A percentile compares a stretch with the other conserved stretches of the same genome.
Conservation (phyloP, 306 rosid species). For the Chamaecrista fasciculata region DNA sequence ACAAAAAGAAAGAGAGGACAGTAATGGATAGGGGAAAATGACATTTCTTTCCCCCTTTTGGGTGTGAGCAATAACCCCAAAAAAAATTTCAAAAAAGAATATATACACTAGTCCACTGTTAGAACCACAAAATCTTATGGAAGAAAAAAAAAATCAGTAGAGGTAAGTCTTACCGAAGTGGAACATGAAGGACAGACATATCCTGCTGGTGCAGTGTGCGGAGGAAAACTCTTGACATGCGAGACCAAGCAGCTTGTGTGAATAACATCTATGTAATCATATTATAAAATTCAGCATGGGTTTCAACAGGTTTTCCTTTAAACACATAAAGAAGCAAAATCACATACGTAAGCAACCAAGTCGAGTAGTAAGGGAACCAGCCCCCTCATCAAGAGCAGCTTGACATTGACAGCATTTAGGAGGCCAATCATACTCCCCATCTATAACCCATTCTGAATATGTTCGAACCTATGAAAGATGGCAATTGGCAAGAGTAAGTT, state of each 20-base stretch:
- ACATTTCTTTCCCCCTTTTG: not conserved
- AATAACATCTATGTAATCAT: slow-evolving; percentile 58
- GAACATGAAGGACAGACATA: slow-evolving; percentile 92
- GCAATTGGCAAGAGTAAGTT: slow-evolving; percentile 34
- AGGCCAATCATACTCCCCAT: slow-evolving; percentile 98
- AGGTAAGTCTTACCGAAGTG: slow-evolving; percentile 60
- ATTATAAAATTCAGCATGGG: slow-evolving; percentile 22
- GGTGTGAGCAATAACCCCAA: no score
- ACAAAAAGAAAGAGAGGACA: not conserved
- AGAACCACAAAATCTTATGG: no score
- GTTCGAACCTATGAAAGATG: slow-evolving; percentile 65
- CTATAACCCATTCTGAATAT: slow-evolving; percentile 97
- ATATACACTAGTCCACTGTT: not conserved
- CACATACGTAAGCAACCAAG: slow-evolving; percentile 97
- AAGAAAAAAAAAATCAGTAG: slow-evolving; percentile 25
- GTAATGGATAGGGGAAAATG: not conserved
- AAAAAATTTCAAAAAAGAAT: slow-evolving; percentile 4
- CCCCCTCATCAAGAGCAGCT: slow-evolving; percentile 63
- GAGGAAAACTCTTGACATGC: slow-evolving; percentile 91
- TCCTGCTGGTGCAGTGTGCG: slow-evolving; percentile 97
- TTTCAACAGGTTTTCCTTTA: slow-evolving; percentile 23
- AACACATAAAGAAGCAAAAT: slow-evolving; percentile 29
- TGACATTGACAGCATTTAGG: slow-evolving; percentile 87
- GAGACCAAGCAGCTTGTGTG: slow-evolving; percentile 91
- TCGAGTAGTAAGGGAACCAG: slow-evolving; percentile 73